These are phyloP conservation scores for Xerocomellus intermedius DNA, from an alignment of 768 basidiomycete species.

Conservation along the genomic window DNA sequence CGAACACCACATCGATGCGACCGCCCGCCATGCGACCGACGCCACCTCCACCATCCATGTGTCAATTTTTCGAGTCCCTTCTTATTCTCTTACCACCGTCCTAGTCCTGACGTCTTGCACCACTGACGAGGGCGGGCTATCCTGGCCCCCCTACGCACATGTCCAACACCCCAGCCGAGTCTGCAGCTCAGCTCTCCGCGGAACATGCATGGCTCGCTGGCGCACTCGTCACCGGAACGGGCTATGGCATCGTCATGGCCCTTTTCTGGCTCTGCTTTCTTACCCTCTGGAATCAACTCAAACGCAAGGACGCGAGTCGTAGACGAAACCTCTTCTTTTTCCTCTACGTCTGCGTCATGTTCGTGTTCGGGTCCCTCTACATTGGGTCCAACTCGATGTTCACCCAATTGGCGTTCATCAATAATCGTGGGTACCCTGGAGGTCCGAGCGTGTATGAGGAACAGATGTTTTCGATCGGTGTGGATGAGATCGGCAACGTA, in stretches of 20 bases:
- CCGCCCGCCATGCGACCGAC: constrained; percentile 5
- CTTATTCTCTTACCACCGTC: not conserved
- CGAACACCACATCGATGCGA: not conserved
- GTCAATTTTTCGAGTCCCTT: not conserved
- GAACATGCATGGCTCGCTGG: constrained; percentile 32
- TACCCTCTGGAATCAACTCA: constrained; percentile 18
- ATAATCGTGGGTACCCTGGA: constrained; percentile 26
- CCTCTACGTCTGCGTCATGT: constrained; percentile 21
- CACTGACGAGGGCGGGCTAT: constrained; percentile 5
- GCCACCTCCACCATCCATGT: constrained; percentile 1
- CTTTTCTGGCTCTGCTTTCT: constrained; percentile 25
- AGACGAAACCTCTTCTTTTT: constrained; percentile 24
- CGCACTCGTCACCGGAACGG: constrained; percentile 24
- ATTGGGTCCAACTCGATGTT: constrained; percentile 28
- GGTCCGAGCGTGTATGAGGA: constrained; percentile 25
- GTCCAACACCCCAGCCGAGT: constrained; percentile 19
- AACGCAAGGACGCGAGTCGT: constrained; percentile 10
- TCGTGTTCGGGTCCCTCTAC: constrained; percentile 25
- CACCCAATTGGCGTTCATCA: constrained; percentile 31
- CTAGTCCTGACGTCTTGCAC: not conserved
- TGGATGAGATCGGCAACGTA: constrained; percentile 25
- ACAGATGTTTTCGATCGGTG: constrained; percentile 28
- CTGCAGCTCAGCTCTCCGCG: constrained; percentile 16
- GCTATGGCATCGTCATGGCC: constrained; percentile 27
- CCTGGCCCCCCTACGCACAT: constrained; percentile 8